Conservation (phyloP, 768 basidiomycete species). For the Tylopilus felleus region DNA sequence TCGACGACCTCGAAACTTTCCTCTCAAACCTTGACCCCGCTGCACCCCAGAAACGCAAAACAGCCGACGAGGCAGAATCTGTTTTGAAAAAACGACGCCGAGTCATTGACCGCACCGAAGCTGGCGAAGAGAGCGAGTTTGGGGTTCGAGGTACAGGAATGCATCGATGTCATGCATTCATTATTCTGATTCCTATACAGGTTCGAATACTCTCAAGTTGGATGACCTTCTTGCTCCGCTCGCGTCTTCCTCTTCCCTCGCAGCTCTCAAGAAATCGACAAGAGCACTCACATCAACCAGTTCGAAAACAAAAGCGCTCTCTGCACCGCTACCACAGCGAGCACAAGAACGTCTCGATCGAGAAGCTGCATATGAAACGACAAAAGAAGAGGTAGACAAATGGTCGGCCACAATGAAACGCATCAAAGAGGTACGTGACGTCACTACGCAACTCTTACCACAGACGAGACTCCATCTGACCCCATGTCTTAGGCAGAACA, state of each 20-base stretch:
- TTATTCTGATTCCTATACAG: not conserved
- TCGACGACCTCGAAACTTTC: constrained; percentile 69
- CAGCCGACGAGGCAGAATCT: constrained; percentile 21
- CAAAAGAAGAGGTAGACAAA: constrained; percentile 88
- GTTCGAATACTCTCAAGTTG: constrained; percentile 52
- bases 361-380: constrained; percentile 92
- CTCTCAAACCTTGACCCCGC: constrained; percentile 62
- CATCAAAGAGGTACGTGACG: constrained; percentile 69
- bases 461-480: constrained; percentile 1
- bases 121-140: constrained; percentile 81
- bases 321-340: constrained; percentile 83
- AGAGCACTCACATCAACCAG: constrained; percentile 58
- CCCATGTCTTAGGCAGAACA: constrained; percentile 66
- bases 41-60: constrained; percentile 55
- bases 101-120: constrained; percentile 70
- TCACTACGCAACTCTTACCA: not conserved
- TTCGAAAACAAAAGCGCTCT: constrained; percentile 55
- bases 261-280: constrained; percentile 65
- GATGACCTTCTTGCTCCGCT: constrained; percentile 78
- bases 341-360: constrained; percentile 88
- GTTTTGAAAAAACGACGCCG: constrained; percentile 51
- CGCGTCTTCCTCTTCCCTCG: constrained; percentile 52
- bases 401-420: constrained; percentile 91
- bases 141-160: constrained; percentile 47
- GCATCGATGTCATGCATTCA: not conserved